Evolutionary conservation across 2,329 filamentous ascomycete species (phyloP), one percentile per base, ranked within the genome.

Genomic region (Ampelomyces quisqualis): DNA sequence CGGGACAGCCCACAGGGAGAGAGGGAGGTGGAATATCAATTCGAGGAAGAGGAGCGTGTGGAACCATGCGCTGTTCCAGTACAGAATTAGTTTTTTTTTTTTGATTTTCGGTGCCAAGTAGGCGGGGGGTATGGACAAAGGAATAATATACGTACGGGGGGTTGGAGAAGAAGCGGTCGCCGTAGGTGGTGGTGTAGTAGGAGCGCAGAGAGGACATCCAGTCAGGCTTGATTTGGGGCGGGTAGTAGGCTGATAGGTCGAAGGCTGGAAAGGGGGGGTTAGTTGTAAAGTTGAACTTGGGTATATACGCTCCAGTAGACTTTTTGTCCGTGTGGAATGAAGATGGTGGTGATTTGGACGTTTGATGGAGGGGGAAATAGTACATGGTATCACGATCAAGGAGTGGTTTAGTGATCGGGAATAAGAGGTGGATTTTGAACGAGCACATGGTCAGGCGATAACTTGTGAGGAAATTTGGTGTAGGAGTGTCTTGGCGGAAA

Each of bases 141-240:
- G 13, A 15, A n/a, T n/a, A 28, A 8, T 4, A 11, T 11, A 43
- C 64, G 52, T 59, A 68, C 26, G 81, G 81, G 2, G 79, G 73
- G 3, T 69, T 57, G 22, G 74, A 71, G 68, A 86, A 85, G 71
- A 84, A 84, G 38, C 76, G 78, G 57, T 86, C 83, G 10, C 74
- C 71, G 61, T 84, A 85, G 1, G 74, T 83, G 2, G 68, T 59
- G 45, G 84, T 71, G 64, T 86, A 85, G 65, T 70, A 85, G 2
- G 67, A 56, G 43, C 78, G 77, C 2, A 86, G 45, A 0, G 62
- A 46, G 28, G 61, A 60, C 54, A 82, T 75, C 58, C 79, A 70
- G 0, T 65, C 38, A 0, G 77, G 77, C 33, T 71, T 73, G 7
- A 82, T 51, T 24, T 65, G 63, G 3, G 67, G 33, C 2, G 82